Conservation (phyloP, 371 early-diverging fungal genomes). For the Quaeritorhiza haematococci region DNA sequence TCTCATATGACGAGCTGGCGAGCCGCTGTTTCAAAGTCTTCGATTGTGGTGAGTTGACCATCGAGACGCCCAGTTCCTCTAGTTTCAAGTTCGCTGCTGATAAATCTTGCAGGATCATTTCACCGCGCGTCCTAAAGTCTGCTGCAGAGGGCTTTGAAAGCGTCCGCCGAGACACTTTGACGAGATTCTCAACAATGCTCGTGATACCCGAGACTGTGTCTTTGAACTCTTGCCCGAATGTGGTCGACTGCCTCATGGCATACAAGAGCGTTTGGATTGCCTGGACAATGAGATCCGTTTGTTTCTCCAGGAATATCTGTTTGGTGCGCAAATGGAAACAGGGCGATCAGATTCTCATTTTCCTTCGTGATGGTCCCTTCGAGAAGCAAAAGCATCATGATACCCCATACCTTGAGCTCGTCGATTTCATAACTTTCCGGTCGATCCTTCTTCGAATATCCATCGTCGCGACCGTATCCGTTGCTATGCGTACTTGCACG, state of each 20-base stretch:
- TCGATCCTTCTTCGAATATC: background rate
- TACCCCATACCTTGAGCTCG: slow-evolving; percentile 28
- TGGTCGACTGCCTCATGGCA: slow-evolving; percentile 56
- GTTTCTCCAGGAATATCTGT: slow-evolving; percentile 65
- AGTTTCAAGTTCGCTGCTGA: slow-evolving; percentile 61
- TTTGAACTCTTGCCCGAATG: slow-evolving; percentile 52
- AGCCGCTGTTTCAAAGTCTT: slow-evolving; percentile 75
- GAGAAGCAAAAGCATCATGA: too few relatives aligned
- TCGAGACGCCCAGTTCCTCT: slow-evolving; percentile 59
- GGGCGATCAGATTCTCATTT: background rate
- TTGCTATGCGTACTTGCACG: background rate
- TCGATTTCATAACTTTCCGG: slow-evolving; percentile 20
- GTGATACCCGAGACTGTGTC: slow-evolving; percentile 66
- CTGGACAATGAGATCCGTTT: slow-evolving; percentile 81
- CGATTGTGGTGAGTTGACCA: slow-evolving; percentile 39
- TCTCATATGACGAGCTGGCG: slow-evolving; percentile 83
- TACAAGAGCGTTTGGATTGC: slow-evolving; percentile 76
- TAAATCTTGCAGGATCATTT: slow-evolving; percentile 61
- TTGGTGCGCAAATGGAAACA: background rate
- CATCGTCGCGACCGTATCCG: background rate
- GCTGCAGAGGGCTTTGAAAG: slow-evolving; percentile 37
- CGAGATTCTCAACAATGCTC: slow-evolving; percentile 54
- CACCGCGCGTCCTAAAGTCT: slow-evolving; percentile 38
- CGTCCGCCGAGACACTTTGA: slow-evolving; percentile 36
- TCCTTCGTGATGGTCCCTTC: too few relatives aligned